Evolutionary conservation across 768 basidiomycete genomes (phyloP), one percentile per base, ranked within the genome.

Genomic region (Boletus rubropictus): DNA sequence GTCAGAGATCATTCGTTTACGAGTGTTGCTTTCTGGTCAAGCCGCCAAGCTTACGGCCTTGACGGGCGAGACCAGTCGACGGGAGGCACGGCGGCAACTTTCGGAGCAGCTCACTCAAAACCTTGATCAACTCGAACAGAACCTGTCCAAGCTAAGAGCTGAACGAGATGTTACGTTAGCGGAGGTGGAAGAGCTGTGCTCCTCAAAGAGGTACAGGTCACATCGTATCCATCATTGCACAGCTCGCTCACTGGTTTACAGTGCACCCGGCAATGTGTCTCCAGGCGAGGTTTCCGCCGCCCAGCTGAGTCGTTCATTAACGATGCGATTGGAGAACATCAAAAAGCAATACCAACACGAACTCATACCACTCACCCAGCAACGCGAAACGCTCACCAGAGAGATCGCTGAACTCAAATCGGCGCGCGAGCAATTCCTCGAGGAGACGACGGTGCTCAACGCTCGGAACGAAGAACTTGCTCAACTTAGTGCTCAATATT

Each of bases 91-190:
- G 51, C 80, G 86, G 60, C 80, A 91, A 51, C 65, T 89, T 43
- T 82, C 85, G 5, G 82, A 85, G 52, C 89, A 97, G 58, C 72
- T 96, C 22, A 76, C 77, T 48, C 80, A 82, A 50, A 89, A 76
- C 55, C 72, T 99, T 34, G 78, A 80, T 40, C 82, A 76, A 5
- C 75, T 98, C 41, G 93, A 94, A 69, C 80, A 80, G 38, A 86
- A 95, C 59, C 71, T 98, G 7, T 90, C 91, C 7, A 86, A 85
- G 56, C 72, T 99, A 44, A 86, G 81, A 60, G 89, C 83, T 0
- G 89, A 99, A 64, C 76, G 95, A 25, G 96, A 98, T 57, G 79
- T 98, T 71, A 79, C 89, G 10, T 68, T 97, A 48, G 93, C 92
- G 1, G 95, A 99, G 65, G 81, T 98, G 31, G 93, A 95, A 60